phyloP scores from a whole-genome alignment of 768 basidiomycete genomes.

The Cubamyces sp. region DNA sequence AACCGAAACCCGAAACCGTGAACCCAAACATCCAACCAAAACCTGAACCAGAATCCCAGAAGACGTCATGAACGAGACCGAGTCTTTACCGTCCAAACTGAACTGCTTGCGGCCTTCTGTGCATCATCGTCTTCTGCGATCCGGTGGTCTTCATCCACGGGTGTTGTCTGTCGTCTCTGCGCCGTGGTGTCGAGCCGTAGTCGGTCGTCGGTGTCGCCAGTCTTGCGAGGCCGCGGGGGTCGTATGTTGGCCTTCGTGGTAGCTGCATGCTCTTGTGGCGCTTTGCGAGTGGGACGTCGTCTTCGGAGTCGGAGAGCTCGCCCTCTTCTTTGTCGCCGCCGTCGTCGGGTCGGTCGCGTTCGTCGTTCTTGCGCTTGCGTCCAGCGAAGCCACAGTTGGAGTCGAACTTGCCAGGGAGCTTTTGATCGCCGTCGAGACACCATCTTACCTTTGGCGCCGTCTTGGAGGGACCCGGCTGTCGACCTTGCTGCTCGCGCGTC shows the following conservation, averaged over 20 bases:
- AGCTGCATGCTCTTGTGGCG: background rate
- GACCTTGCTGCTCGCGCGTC: background rate
- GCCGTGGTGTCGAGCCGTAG: background rate
- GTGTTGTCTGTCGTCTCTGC: background rate
- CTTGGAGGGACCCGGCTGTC: background rate
- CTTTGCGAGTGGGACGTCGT: background rate
- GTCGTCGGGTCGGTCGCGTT: background rate
- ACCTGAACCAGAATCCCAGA: background rate
- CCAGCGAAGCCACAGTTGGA: background rate
- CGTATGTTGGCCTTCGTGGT: background rate
- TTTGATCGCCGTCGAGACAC: background rate
- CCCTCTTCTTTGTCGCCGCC: slow-evolving; percentile 9
- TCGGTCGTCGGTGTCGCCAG: background rate
- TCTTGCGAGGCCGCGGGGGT: too few relatives aligned
- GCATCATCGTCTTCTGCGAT: background rate
- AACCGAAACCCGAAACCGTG: too few relatives aligned
- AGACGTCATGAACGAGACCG: background rate
- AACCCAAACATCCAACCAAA: too few relatives aligned
- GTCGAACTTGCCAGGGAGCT: background rate
- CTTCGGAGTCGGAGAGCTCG: slow-evolving; percentile 5
- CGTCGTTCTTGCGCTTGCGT: slow-evolving; percentile 1
- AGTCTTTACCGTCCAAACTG: background rate
- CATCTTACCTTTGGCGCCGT: background rate
- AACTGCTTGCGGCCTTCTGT: background rate
- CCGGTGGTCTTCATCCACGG: background rate